These are phyloP conservation scores for Yamadazyma kanchanaburiensis DNA, from an alignment of 1,139 yeast genomes.

Conservation along the genomic window DNA sequence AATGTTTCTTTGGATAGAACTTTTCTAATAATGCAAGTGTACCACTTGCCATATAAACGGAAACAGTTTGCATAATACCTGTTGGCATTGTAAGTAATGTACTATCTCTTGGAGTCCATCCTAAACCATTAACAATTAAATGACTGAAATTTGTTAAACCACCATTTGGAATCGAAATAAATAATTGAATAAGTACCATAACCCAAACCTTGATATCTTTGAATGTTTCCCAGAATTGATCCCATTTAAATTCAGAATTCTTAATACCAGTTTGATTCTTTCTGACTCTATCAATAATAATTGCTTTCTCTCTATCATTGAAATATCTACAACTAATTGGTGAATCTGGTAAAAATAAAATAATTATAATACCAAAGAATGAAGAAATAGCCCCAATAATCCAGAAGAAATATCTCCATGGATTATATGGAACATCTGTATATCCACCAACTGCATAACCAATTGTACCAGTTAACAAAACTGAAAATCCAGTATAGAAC, in stretches of 20 bases:
- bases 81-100: conserved; percentile 9
- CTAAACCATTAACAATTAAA: conserved; percentile 24
- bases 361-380: conserved; percentile 15
- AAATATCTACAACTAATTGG: conserved; percentile 20
- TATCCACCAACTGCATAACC: conserved; percentile 19
- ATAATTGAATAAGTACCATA: conserved; percentile 16
- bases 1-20: conserved; percentile 10
- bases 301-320: conserved; percentile 22
- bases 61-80: conserved; percentile 9
- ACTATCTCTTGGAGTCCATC: conserved; percentile 9
- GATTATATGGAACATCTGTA: conserved; percentile 15
- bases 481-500: conserved; percentile 22
- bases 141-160: conserved; percentile 24
- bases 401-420: conserved; percentile 20
- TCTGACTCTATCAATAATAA: conserved; percentile 27
- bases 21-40: conserved; percentile 8
- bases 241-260: conserved; percentile 19
- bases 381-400: conserved; percentile 19
- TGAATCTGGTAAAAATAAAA: conserved; percentile 20
- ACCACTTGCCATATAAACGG: conserved; percentile 9
- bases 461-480: conserved; percentile 21
- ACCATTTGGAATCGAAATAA: conserved; percentile 24
- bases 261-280: conserved; percentile 29
- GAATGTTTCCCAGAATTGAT: conserved; percentile 10
- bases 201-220: conserved; percentile 11